phyloP scores from a whole-genome alignment of 306 rosid species.

The Canavalia ensiformis region DNA sequence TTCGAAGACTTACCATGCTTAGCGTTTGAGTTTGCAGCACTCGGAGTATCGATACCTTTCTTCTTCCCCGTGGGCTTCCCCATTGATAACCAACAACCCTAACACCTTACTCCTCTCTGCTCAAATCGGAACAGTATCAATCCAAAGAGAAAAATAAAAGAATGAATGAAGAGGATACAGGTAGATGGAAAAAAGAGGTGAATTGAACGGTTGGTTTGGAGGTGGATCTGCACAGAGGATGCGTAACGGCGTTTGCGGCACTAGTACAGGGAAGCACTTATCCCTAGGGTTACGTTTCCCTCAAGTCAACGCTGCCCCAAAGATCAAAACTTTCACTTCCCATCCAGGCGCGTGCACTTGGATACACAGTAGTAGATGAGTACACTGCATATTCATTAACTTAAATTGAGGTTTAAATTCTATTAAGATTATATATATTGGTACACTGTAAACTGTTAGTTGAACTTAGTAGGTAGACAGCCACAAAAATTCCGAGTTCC shows the following conservation, averaged over 20 bases:
- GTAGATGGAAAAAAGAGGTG: neutral
- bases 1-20: neutral
- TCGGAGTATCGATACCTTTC: neutral
- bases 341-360: no score
- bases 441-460: no score
- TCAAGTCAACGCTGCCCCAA: neutral
- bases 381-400: no score
- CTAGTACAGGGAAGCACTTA: neutral
- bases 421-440: no score
- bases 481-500: no score
- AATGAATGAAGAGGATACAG: neutral
- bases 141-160: neutral
- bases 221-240: neutral
- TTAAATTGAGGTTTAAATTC: no score
- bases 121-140: neutral
- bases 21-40: neutral
- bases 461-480: no score
- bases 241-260: neutral
- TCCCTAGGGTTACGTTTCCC: slow-evolving; percentile 5
- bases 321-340: neutral
- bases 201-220: slow-evolving; percentile 7
- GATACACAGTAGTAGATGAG: no score
- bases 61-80: slow-evolving; percentile 37
- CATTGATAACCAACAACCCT: neutral
- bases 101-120: no score